Percentiles rank a stretch among this genome's conserved stretches.
phyloP scores from a whole-genome alignment of 805 yeast genomes.

The Metahyphopichia silvanorum region DNA sequence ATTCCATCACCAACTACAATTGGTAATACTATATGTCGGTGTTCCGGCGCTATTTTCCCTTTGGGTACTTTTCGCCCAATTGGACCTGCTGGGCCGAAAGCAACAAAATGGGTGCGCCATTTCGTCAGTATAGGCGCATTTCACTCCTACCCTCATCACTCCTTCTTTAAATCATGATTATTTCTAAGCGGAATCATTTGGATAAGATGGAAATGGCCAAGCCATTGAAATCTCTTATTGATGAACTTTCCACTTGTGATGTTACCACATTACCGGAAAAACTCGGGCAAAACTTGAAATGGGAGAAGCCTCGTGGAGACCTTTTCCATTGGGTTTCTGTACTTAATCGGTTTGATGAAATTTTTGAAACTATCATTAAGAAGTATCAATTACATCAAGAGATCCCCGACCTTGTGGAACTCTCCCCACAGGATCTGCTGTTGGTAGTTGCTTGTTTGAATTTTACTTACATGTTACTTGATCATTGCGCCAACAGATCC shows the following conservation, averaged over 20 bases:
- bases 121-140: not conserved
- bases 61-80: too few relatives aligned
- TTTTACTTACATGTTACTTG: slow-evolving; percentile 62
- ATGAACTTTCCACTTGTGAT: slow-evolving; percentile 34
- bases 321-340: slow-evolving; percentile 74
- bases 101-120: not conserved
- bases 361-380: slow-evolving; percentile 51
- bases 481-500: slow-evolving; percentile 64
- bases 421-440: slow-evolving; percentile 45
- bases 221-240: slow-evolving; percentile 29
- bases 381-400: slow-evolving; percentile 52
- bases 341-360: slow-evolving; percentile 69
- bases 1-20: too few relatives aligned
- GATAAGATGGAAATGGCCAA: slow-evolving; percentile 26
- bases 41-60: too few relatives aligned
- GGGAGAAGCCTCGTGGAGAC: slow-evolving; percentile 69
- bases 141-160: not conserved
- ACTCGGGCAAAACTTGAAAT: slow-evolving; percentile 36
- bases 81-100: too few relatives aligned
- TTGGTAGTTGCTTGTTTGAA: slow-evolving; percentile 51
- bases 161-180: slow-evolving; percentile 22
- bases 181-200: slow-evolving; percentile 25
- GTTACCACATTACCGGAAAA: slow-evolving; percentile 37
- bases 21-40: too few relatives aligned
- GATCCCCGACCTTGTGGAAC: slow-evolving; percentile 42